Percentiles rank a stretch among this genome's conserved stretches.
Conservation (phyloP, 139 green algal species). For the Chlorella sp. region DNA sequence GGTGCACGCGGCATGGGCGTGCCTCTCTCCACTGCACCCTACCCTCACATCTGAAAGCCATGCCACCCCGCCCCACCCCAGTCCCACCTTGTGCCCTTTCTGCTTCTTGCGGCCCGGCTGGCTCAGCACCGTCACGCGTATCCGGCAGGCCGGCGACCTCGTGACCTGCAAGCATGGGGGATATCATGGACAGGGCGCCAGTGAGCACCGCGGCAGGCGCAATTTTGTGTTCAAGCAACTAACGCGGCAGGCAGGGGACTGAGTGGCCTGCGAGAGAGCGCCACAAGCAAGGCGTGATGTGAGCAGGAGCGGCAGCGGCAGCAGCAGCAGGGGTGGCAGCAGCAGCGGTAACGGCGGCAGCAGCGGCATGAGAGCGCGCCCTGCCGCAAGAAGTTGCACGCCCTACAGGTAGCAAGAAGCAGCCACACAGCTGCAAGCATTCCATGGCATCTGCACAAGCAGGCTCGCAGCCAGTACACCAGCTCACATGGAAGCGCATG, state of each 20-base stretch:
- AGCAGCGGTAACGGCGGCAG: neutral
- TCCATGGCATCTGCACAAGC: neutral
- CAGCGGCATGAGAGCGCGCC: neutral
- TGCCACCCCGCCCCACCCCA: neutral
- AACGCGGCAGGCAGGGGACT: neutral
- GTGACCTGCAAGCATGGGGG: neutral
- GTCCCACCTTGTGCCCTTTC: constrained; percentile 10
- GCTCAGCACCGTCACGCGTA: neutral
- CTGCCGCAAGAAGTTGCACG: neutral
- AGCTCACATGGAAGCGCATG: neutral
- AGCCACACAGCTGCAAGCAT: neutral
- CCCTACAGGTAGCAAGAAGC: neutral
- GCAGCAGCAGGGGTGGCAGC: neutral
- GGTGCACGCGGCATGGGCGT: neutral
- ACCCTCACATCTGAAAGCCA: neutral
- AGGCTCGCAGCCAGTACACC: too few species aligned
- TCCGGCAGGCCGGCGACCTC: neutral
- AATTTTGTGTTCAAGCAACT: too few species aligned
- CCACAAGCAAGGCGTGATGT: too few species aligned
- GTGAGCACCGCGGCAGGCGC: too few species aligned
- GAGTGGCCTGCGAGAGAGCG: too few species aligned
- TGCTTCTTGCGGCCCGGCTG: neutral
- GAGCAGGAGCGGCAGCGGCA: too few species aligned
- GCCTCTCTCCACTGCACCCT: neutral
- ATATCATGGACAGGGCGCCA: too few species aligned